Evolutionary conservation across 257 asterid genomes (phyloP), one percentile per base, ranked within the genome.

Genomic region (Lantana camara): DNA sequence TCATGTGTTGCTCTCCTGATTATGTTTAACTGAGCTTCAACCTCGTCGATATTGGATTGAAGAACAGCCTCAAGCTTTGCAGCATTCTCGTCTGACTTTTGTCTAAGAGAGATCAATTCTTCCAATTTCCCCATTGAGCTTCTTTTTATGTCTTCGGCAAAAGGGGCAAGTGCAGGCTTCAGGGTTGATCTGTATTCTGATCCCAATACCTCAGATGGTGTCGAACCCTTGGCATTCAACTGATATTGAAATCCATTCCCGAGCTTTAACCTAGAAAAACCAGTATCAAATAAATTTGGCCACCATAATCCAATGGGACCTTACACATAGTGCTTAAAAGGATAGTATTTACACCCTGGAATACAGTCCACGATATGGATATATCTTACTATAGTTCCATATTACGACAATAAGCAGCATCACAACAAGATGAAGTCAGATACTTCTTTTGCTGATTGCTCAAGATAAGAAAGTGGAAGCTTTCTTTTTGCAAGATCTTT

Each of bases 171-270:
- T 55, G 85, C 78, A 30, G 97, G 99, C 82, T 87, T 87, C 38
- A 87, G 60, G 20, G 60, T 66, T 38, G 85, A 59, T 68, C 87
- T 90, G 85, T 87, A 87, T 63, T 90, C 95, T 73, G 55, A 70
- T 34, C 92, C 95, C 82, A 93, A 63, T 32, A 93, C 82, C 80
- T 90, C 89, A 41, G 67, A 57, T 58, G 91, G 75, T 2, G 94
- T 77, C 75, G 87, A 83, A 45, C 95, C 97, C 44, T 77, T 80
- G 53, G 87, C 71, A 68, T 93, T 82, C 77, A 93, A 62, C 80
- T 85, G 85, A 87, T 77, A 93, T 52, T 83, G 95, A 66, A 81
- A 83, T 69, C 84, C 96, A 77, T 78, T 83, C 66, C 87, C 95
- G 49, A 93, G 81, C 81, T 93, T 93, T 62, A 93, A 81, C 91